Percentiles rank a stretch among this genome's conserved stretches.
Conservation (phyloP, 352 stramenopile genomes). For the Globisporangium abappressorium region DNA sequence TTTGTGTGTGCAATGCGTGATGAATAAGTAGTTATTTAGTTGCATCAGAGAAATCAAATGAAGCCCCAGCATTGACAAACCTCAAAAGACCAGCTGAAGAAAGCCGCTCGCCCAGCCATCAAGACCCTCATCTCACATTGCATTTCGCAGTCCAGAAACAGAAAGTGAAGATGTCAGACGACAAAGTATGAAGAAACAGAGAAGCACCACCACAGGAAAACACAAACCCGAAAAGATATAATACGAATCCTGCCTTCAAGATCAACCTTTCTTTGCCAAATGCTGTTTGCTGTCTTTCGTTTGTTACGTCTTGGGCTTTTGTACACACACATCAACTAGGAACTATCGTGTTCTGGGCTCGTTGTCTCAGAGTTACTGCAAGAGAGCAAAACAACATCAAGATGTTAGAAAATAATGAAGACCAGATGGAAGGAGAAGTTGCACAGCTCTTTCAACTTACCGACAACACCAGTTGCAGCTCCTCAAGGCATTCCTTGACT, state of each 20-base stretch:
- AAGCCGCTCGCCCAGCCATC: neutral
- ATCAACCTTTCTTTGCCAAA: conserved; percentile 3
- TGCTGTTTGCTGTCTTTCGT: neutral
- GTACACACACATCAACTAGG: neutral
- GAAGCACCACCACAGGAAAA: neutral
- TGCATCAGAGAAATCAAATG: conserved; percentile 8
- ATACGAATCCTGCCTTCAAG: neutral
- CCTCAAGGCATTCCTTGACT: conserved; percentile 53
- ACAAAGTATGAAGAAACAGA: neutral
- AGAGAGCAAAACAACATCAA: conserved; percentile 1
- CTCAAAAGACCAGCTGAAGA: neutral
- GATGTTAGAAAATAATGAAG: neutral
- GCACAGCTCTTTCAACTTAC: neutral
- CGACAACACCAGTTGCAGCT: conserved; percentile 43
- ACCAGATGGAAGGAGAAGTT: neutral
- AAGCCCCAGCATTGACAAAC: neutral
- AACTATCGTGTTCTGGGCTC: neutral
- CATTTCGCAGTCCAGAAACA: conserved; percentile 3
- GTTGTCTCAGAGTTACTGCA: neutral
- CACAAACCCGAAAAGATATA: neutral
- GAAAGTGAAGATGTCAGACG: conserved; percentile 4
- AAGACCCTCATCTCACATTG: neutral
- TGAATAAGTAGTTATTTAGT: conserved; percentile 11
- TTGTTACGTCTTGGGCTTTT: neutral
- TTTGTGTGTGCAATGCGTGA: conserved; percentile 10